phyloP scores from a whole-genome alignment of 2,329 filamentous ascomycete species.

The Fusarium decemcellulare region DNA sequence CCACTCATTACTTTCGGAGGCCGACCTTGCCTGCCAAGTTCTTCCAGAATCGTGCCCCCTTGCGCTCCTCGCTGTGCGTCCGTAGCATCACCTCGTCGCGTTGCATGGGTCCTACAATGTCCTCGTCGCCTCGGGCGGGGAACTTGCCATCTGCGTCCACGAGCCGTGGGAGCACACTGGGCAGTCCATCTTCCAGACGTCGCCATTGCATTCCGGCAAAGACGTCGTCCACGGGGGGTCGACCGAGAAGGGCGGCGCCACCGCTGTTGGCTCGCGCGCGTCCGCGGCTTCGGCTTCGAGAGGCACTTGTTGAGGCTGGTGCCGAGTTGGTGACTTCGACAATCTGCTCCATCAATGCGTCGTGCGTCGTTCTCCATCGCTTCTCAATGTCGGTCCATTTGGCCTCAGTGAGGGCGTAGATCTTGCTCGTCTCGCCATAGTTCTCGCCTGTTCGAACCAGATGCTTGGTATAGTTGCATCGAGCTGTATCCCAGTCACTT shows the following conservation, averaged over 20 bases:
- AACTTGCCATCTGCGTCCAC: slow-evolving; percentile 86
- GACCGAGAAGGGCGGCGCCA: slow-evolving; percentile 55
- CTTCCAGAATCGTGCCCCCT: slow-evolving; percentile 63
- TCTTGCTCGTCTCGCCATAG: slow-evolving; percentile 91
- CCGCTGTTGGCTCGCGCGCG: slow-evolving; percentile 57
- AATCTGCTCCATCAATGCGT: slow-evolving; percentile 71
- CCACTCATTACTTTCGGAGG: slow-evolving; percentile 45
- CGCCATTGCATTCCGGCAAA: slow-evolving; percentile 61
- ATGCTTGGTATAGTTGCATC: slow-evolving; percentile 90
- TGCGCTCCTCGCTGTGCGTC: slow-evolving; percentile 60
- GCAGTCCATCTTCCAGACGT: slow-evolving; percentile 67
- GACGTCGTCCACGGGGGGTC: slow-evolving; percentile 54
- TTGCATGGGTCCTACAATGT: slow-evolving; percentile 94
- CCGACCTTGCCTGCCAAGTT: slow-evolving; percentile 63
- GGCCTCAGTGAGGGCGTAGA: slow-evolving; percentile 85
- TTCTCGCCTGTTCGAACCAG: slow-evolving; percentile 90
- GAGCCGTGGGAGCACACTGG: slow-evolving; percentile 77
- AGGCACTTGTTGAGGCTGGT: slow-evolving; percentile 44
- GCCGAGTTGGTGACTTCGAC: slow-evolving; percentile 53
- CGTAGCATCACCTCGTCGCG: slow-evolving; percentile 69
- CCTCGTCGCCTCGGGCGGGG: slow-evolving; percentile 87
- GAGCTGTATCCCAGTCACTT: slow-evolving; percentile 85
- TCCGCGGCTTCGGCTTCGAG: slow-evolving; percentile 56
- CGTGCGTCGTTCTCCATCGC: slow-evolving; percentile 80
- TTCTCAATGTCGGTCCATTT: slow-evolving; percentile 90